Base-by-base conservation (phyloP, 2,329 filamentous ascomycete genomes). In the Fusarium nelsonii region DNA sequence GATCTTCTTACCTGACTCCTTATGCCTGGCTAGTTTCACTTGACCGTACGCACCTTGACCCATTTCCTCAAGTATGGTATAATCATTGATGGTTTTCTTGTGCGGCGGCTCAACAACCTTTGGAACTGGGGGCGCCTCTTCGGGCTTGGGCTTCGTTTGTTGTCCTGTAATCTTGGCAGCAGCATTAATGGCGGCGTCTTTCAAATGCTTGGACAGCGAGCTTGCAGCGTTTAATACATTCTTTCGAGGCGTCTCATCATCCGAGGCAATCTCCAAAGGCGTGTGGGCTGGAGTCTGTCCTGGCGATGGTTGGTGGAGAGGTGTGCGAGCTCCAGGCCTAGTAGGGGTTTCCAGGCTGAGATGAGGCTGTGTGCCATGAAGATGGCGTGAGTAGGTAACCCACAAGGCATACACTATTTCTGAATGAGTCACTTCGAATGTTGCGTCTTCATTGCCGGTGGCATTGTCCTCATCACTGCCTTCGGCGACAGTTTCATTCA, bases 1-100 rank as follows among this genome's bases (percentile, higher is more conserved):
- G 67, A 97, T 92, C 80, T 97, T 97, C 77, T 91, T 92, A 53
- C 88, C 88, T 52, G 87, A 88, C 74, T 90, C 89, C 81, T 94
- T 97, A 81, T 96, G 92, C 32, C 94, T 89, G 53, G 92, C 95
- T 48, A 99, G 86, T 79, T 99, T 99, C 61, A 99, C 96, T 80
- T 99, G 95, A 3, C 96, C 96, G 77, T 99, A 99, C 2, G 96
- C 96, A 40, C 96, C 96, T 81, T 97, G 94, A 6, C 96, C 96
- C 95, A 99, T 98, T 64, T 99, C 96, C 80, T 99, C 96, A 14
- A 99, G 84, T 63, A 99, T 95, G 41, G 90, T 86, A 78, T 97
- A 99, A 77, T 97, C 94, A 54, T 91, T 85, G 69, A 99, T 98
- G 1, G 88, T 90, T 80, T 96, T 96, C 81, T 97, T 97, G 71